Conservation (phyloP, 345 rosid genomes). For the Geranium rotundifolium region DNA sequence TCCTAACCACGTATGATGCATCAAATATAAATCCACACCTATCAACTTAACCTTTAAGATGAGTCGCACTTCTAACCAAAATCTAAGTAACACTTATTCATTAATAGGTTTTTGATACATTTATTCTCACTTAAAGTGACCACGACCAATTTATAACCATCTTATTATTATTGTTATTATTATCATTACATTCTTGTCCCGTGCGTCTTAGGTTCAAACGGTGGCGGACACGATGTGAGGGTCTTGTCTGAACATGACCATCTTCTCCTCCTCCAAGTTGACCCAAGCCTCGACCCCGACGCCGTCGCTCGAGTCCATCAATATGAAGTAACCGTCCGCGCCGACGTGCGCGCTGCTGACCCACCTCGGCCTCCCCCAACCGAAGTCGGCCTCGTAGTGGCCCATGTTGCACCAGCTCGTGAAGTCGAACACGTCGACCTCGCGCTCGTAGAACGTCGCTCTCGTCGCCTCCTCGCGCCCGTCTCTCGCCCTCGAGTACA, state of each 20-base stretch:
- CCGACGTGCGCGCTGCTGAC: neutral
- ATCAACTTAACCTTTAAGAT: too few species aligned
- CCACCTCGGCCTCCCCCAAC: constrained; percentile 9
- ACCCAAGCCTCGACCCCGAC: constrained; percentile 13
- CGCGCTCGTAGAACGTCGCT: too few species aligned
- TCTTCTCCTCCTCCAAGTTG: neutral
- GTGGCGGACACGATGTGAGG: constrained; percentile 1
- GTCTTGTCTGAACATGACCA: constrained; percentile 7
- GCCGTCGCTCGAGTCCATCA: constrained; percentile 4
- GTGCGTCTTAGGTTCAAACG: too few species aligned
- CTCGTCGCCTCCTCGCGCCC: neutral
- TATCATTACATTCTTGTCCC: too few species aligned
- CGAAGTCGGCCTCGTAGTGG: constrained; percentile 7
- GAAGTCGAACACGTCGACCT: neutral
- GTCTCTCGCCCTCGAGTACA: neutral
- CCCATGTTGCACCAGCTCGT: constrained; percentile 9
- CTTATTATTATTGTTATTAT: too few species aligned
- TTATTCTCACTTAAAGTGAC: too few species aligned
- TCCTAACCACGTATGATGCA: too few species aligned
- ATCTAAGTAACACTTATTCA: too few species aligned
- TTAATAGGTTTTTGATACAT: too few species aligned
- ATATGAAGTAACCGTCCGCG: neutral
- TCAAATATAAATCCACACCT: too few species aligned
- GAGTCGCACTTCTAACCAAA: too few species aligned
- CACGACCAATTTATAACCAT: too few species aligned